These are phyloP conservation scores for Talaromyces trachyspermus DNA, from an alignment of 495 filamentous ascomycete genomes.

Conservation along the genomic window DNA sequence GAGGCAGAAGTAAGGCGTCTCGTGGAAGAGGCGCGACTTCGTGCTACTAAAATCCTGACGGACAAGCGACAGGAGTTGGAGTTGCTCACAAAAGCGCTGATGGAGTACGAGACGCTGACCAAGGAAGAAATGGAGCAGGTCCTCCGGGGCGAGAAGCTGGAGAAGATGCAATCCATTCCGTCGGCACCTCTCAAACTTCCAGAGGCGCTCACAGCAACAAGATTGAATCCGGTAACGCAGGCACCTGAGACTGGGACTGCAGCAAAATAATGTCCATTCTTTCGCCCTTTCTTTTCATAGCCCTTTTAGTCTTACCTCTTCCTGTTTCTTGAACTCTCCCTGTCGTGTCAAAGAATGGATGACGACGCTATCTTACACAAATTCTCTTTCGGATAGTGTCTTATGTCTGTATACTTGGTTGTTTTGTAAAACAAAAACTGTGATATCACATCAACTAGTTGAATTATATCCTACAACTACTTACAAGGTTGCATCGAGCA, in stretches of 20 bases:
- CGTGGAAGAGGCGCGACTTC: constrained; percentile 72
- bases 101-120: constrained; percentile 89
- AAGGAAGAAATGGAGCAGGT: constrained; percentile 86
- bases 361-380: too few relatives aligned
- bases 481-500: too few relatives aligned
- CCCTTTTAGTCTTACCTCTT: not conserved
- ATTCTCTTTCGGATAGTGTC: constrained; percentile 3
- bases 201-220: constrained; percentile 29
- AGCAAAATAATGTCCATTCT: constrained; percentile 16
- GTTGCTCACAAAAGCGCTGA: constrained; percentile 72
- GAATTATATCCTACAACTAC: too few relatives aligned
- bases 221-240: constrained; percentile 17
- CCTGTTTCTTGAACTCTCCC: constrained; percentile 6
- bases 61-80: constrained; percentile 76
- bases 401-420: too few relatives aligned
- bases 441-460: too few relatives aligned
- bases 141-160: constrained; percentile 76
- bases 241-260: constrained; percentile 16
- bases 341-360: too few relatives aligned
- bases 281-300: not conserved
- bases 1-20: constrained; percentile 79
- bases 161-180: constrained; percentile 40
- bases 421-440: too few relatives aligned
- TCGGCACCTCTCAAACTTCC: constrained; percentile 50
- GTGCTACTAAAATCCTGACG: constrained; percentile 63